phyloP scores from a whole-genome alignment of 2,329 filamentous ascomycete genomes.

The Verticillium nonalfalfae region DNA sequence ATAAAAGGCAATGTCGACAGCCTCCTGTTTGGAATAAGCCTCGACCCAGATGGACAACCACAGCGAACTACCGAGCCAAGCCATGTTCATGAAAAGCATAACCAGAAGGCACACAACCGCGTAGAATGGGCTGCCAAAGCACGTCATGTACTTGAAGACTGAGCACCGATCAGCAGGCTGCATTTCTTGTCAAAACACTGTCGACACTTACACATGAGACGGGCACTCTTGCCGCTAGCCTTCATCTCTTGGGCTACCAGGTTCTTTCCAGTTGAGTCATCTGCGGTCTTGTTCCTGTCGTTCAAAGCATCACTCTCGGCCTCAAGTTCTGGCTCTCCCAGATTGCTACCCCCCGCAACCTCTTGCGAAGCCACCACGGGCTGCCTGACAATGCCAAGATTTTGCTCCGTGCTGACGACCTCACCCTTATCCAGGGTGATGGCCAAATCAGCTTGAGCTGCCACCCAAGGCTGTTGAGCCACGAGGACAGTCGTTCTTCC shows the following conservation, averaged over 20 bases:
- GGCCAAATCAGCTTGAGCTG: conserved; percentile 41
- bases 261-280: conserved; percentile 30
- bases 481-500: conserved; percentile 51
- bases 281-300: conserved; percentile 22
- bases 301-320: conserved; percentile 20
- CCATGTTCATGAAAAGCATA: conserved; percentile 32
- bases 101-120: conserved; percentile 29
- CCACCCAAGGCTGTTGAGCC: conserved; percentile 48
- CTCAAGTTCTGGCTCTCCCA: conserved; percentile 22
- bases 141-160: conserved; percentile 45
- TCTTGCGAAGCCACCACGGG: conserved; percentile 35
- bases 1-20: conserved; percentile 42
- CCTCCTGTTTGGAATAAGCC: conserved; percentile 36
- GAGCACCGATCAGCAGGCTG: conserved; percentile 9
- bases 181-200: background rate
- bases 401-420: conserved; percentile 32
- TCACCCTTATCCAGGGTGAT: conserved; percentile 39
- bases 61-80: conserved; percentile 33
- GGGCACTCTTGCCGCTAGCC: conserved; percentile 35
- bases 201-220: conserved; percentile 32
- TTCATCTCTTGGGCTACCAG: conserved; percentile 42
- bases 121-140: conserved; percentile 40
- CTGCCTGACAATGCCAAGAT: conserved; percentile 37
- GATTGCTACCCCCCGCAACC: conserved; percentile 24
- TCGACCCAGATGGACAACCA: conserved; percentile 50